These are phyloP conservation scores for Aspergillus clavatus DNA, from an alignment of 2,329 filamentous ascomycete genomes.

Conservation along the genomic window DNA sequence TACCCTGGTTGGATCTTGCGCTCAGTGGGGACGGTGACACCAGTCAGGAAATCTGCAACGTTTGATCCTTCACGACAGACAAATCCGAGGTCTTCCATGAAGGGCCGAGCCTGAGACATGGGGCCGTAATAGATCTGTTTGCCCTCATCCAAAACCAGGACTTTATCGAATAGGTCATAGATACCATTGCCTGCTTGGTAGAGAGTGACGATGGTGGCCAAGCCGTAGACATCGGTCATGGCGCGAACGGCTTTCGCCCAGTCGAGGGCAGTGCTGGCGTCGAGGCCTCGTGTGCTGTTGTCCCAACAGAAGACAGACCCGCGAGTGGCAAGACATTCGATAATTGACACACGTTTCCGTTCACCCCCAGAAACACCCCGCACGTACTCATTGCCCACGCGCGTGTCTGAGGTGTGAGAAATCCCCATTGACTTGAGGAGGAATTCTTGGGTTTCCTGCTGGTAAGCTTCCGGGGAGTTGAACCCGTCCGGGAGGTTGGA, in stretches of 20 bases:
- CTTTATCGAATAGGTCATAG: slow-evolving; percentile 66
- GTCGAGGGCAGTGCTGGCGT: slow-evolving; percentile 60
- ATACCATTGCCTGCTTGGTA: slow-evolving; percentile 69
- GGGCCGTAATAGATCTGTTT: slow-evolving; percentile 63
- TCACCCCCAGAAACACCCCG: slow-evolving; percentile 66
- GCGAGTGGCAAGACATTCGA: slow-evolving; percentile 57
- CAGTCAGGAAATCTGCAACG: slow-evolving; percentile 61
- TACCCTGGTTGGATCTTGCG: slow-evolving; percentile 42
- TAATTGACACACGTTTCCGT: slow-evolving; percentile 64
- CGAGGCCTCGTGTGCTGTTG: slow-evolving; percentile 61
- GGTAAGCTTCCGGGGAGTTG: slow-evolving; percentile 43
- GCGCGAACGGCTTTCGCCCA: slow-evolving; percentile 58
- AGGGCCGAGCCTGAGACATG: slow-evolving; percentile 53
- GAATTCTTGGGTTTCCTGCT: slow-evolving; percentile 48
- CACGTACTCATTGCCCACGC: slow-evolving; percentile 63
- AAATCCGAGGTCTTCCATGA: slow-evolving; percentile 63
- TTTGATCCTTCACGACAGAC: slow-evolving; percentile 59
- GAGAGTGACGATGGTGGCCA: slow-evolving; percentile 59
- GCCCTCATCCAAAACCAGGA: slow-evolving; percentile 62
- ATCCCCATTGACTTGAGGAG: slow-evolving; percentile 56
- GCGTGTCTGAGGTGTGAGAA: slow-evolving; percentile 58
- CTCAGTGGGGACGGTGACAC: slow-evolving; percentile 56
- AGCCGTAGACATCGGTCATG: slow-evolving; percentile 58
- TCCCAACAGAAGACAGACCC: slow-evolving; percentile 63
- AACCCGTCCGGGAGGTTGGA: slow-evolving; percentile 44